phyloP scores from a whole-genome alignment of 2,329 filamentous ascomycete genomes.

The Chalara sp. region DNA sequence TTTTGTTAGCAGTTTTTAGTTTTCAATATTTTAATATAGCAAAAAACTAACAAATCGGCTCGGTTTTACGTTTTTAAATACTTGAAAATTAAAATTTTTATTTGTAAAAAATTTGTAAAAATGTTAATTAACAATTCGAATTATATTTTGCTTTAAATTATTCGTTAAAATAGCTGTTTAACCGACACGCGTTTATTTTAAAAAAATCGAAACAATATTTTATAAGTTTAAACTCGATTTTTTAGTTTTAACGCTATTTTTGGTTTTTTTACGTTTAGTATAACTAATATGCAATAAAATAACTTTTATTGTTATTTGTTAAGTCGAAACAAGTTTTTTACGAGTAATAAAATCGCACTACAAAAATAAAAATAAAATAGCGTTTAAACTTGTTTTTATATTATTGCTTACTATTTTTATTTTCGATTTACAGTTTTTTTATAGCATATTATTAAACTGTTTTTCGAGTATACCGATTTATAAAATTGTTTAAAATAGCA shows the following conservation, averaged over 20 bases:
- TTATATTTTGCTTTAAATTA: not conserved
- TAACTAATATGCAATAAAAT: not conserved
- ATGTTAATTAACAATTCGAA: not conserved
- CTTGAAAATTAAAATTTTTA: too few relatives aligned
- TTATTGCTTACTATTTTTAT: not conserved
- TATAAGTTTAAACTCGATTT: not conserved
- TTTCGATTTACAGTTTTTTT: not conserved
- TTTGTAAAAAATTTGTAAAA: too few relatives aligned
- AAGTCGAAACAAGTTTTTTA: not conserved
- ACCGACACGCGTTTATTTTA: not conserved
- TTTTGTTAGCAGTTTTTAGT: too few relatives aligned
- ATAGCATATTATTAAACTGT: not conserved
- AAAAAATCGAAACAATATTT: not conserved
- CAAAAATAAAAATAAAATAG: not conserved
- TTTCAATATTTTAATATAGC: too few relatives aligned
- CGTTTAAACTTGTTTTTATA: not conserved
- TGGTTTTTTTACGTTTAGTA: conserved; percentile 2
- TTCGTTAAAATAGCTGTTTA: not conserved
- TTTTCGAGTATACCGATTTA: not conserved
- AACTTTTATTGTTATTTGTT: not conserved
- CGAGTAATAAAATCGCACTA: too few relatives aligned
- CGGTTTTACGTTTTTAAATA: too few relatives aligned
- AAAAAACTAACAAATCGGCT: too few relatives aligned
- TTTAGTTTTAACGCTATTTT: not conserved
- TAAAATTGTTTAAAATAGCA: not conserved